Evolutionary conservation across 2,329 filamentous ascomycete genomes (phyloP), one percentile per base, ranked within the genome.

Genomic region (Epichloe typhina): DNA sequence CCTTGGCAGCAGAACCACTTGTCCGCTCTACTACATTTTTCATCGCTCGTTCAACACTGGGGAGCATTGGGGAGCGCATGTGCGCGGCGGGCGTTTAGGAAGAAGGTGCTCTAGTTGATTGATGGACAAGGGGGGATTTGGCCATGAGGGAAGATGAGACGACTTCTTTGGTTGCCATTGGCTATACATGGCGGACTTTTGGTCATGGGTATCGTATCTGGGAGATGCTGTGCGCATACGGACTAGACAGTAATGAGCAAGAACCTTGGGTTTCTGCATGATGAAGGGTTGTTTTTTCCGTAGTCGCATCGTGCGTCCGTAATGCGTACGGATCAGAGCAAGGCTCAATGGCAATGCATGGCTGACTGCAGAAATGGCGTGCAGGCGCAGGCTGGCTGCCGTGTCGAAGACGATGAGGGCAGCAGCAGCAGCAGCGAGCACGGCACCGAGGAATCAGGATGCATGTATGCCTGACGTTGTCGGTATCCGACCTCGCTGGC

Each of bases 81-180:
- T 23, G 38, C 42, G 40, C 46, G 42, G 47, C 43, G 26, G 51
- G 51, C 51, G 43, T 52, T 49, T 15, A 9, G 46, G 46, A 12
- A 37, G 11, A 15, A 4, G 8, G 3, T 45, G 26, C 15, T 38
- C 13, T 13, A 21, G 47, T 33, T 19, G 19, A 26, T 9, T 49
- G 15, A 12, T 26, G 9, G 35, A n/a, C 19, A 21, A 2, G n/a
- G 19, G 12, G 9, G 4, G 1, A 4, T 31, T 31, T 2, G 26
- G 26, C 26, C 26, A 11, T 31, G 26, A 11, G 26, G 26, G 1
- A 31, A 31, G 26, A 31, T 31, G 26, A 31, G 26, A 31, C 9
- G 26, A 31, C 26, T 19, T 8, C 26, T 31, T 31, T 31, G 26
- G 26, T 31, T 31, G 1, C 26, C 26, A 31, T 31, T 31, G 26